Evolutionary conservation across 768 basidiomycete genomes (phyloP).

Genomic region (Dictyophora rubrovolvata): DNA sequence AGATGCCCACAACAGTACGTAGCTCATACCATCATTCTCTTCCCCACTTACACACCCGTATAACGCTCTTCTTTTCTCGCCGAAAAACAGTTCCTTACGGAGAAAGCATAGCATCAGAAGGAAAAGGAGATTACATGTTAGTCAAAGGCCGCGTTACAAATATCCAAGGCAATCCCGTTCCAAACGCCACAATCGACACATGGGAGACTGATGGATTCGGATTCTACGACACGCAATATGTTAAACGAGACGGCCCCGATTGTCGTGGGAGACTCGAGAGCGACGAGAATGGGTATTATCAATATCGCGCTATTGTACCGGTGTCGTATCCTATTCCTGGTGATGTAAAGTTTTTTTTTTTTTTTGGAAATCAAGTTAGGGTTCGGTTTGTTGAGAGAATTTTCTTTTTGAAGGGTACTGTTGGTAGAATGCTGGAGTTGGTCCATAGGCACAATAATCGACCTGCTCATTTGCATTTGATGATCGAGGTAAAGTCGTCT

Average conservation of each 20-base stretch:
- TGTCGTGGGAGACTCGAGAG: constrained; percentile 60
- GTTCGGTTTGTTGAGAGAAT: constrained; percentile 9
- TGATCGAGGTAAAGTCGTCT: constrained; percentile 31
- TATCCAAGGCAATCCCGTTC: constrained; percentile 54
- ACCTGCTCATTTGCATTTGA: constrained; percentile 72
- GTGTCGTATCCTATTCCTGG: constrained; percentile 68
- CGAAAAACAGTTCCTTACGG: constrained; percentile 45
- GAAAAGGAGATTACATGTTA: constrained; percentile 76
- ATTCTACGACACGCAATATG: constrained; percentile 43
- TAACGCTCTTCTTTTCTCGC: too few relatives aligned
- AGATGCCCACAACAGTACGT: constrained; percentile 61
- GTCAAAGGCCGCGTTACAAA: constrained; percentile 63
- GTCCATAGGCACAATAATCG: constrained; percentile 66
- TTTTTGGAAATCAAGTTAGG: constrained; percentile 8
- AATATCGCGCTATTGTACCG: constrained; percentile 63
- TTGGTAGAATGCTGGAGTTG: constrained; percentile 45
- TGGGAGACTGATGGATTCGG: constrained; percentile 62
- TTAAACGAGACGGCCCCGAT: constrained; percentile 46
- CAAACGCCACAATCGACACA: constrained; percentile 63
- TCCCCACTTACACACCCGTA: not conserved
- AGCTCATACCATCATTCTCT: not conserved
- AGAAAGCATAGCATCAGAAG: constrained; percentile 76
- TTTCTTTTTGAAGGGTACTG: constrained; percentile 42
- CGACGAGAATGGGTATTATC: constrained; percentile 52
- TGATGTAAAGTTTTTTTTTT: constrained; percentile 33